Percentiles rank a stretch among this genome's conserved stretches.
These are phyloP conservation scores for Aristolochia contorta DNA, from an alignment of 164 flowering plant genomes.

Conservation along the genomic window DNA sequence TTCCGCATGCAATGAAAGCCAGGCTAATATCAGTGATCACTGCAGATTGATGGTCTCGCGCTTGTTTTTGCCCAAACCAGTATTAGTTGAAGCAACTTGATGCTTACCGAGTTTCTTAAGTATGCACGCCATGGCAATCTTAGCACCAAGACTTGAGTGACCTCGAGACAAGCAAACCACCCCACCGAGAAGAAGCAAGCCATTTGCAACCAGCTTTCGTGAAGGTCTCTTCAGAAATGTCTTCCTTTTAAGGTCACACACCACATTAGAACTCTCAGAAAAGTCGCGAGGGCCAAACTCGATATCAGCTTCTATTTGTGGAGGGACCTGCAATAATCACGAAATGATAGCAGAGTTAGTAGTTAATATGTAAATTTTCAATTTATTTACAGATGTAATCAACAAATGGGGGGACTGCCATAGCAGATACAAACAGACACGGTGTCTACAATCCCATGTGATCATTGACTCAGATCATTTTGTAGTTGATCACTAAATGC, in stretches of 20 bases:
- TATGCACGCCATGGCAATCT: conserved; percentile 64
- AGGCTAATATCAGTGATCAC: no score
- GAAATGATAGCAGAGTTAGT: background rate
- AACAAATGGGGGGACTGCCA: no score
- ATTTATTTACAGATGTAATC: no score
- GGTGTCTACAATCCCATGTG: no score
- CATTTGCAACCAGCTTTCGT: conserved; percentile 46
- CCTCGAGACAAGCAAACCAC: conserved; percentile 55
- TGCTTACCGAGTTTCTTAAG: conserved; percentile 54
- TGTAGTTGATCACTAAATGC: no score
- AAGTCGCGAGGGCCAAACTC: background rate
- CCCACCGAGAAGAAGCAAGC: conserved; percentile 73
- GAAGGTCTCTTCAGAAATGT: conserved; percentile 41
- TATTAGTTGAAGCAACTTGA: conserved; percentile 23
- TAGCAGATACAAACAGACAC: no score
- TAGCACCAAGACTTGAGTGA: conserved; percentile 56
- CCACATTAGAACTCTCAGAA: conserved; percentile 7
- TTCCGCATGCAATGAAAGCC: no score
- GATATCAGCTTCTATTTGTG: conserved; percentile 24
- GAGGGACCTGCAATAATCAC: conserved; percentile 39
- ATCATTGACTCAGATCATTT: no score
- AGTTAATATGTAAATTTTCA: background rate
- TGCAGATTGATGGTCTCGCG: background rate
- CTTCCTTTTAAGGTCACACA: conserved; percentile 15
- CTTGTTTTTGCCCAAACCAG: conserved; percentile 8